phyloP scores from a whole-genome alignment of 495 filamentous ascomycete genomes.

The Xylaria sp. region DNA sequence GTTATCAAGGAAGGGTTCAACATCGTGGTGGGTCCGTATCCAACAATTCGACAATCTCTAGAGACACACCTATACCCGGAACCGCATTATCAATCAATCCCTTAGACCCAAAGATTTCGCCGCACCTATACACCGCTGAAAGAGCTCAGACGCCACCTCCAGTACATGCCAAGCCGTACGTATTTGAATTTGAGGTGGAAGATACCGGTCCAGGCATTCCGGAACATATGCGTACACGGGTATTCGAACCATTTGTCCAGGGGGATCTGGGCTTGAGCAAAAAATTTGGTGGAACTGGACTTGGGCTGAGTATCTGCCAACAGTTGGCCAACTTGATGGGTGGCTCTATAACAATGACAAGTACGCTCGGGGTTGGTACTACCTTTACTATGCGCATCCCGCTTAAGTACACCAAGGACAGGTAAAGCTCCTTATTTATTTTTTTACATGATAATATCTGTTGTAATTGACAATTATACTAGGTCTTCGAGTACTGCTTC shows the following conservation, averaged over 20 bases:
- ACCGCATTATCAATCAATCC: slow-evolving; percentile 65
- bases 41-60: slow-evolving; percentile 55
- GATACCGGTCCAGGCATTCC: slow-evolving; percentile 94
- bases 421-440: slow-evolving; percentile 39
- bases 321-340: slow-evolving; percentile 86
- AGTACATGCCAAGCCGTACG: slow-evolving; percentile 61
- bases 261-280: slow-evolving; percentile 87
- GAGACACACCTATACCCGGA: slow-evolving; percentile 42
- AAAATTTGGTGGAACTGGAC: slow-evolving; percentile 89
- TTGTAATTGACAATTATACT: slow-evolving; percentile 50
- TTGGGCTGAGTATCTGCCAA: slow-evolving; percentile 87
- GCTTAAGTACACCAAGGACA: slow-evolving; percentile 74
- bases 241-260: slow-evolving; percentile 96
- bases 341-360: slow-evolving; percentile 74
- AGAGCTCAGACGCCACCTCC: slow-evolving; percentile 67
- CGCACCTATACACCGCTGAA: slow-evolving; percentile 59
- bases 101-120: slow-evolving; percentile 58
- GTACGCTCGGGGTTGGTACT: slow-evolving; percentile 75
- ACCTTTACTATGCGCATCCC: slow-evolving; percentile 87
- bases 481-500: slow-evolving; percentile 55
- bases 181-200: slow-evolving; percentile 87
- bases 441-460: slow-evolving; percentile 33
- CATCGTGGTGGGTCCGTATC: slow-evolving; percentile 57
- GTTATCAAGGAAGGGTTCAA: slow-evolving; percentile 46
- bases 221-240: slow-evolving; percentile 71